Percentiles rank a stretch among this genome's conserved stretches.
phyloP scores from a whole-genome alignment of 768 basidiomycete species.

The Mycena alexandri region DNA sequence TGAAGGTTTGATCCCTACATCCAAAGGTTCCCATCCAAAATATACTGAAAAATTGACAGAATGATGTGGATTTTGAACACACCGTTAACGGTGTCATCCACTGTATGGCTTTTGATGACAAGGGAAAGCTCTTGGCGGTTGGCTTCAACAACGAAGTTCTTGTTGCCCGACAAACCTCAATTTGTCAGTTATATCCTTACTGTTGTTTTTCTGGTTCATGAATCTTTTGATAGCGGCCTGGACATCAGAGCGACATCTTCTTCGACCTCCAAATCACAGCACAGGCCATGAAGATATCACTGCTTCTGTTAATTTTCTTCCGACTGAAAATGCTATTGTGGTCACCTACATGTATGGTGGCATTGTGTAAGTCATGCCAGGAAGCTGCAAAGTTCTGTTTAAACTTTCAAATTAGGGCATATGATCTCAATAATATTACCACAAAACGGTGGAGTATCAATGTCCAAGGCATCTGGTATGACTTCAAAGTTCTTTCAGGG shows the following conservation, averaged over 20 bases:
- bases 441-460: neutral
- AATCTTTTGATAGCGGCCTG: neutral
- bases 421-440: neutral
- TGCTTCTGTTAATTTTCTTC: neutral
- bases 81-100: neutral
- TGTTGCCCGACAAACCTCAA: neutral
- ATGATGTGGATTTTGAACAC: neutral
- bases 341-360: neutral
- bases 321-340: neutral
- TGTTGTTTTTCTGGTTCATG: neutral
- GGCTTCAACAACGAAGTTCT: conserved; percentile 2
- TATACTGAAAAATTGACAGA: neutral
- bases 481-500: neutral
- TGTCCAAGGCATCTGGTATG: neutral
- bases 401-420: neutral
- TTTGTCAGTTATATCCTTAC: neutral
- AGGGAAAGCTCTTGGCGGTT: neutral
- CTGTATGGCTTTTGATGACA: neutral
- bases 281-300: neutral
- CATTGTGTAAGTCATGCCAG: neutral
- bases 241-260: neutral
- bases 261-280: neutral
- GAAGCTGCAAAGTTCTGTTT: neutral
- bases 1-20: neutral
- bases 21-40: too few species aligned